Percentiles rank a stretch among this genome's conserved stretches.
Conservation (phyloP, 2,329 filamentous ascomycete genomes). For the Juglanconis juglandina region DNA sequence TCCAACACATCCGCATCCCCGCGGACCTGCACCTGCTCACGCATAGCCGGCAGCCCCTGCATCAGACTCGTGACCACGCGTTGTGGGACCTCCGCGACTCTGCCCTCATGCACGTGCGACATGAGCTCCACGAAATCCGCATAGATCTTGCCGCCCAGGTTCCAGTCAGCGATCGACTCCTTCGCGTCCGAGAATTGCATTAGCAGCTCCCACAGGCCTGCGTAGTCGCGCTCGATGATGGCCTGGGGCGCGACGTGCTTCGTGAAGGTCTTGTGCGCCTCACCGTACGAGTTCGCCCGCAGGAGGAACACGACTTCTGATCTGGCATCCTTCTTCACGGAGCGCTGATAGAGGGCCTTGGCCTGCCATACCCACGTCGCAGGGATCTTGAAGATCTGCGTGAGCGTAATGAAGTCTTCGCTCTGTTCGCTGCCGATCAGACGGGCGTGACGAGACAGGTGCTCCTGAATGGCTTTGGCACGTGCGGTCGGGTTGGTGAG, state of each 20-base stretch:
- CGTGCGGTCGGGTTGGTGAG: constrained; percentile 63
- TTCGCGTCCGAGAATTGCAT: constrained; percentile 64
- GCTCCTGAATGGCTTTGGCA: constrained; percentile 65
- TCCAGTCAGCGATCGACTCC: constrained; percentile 67
- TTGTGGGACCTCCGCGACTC: constrained; percentile 27
- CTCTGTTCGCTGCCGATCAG: constrained; percentile 59
- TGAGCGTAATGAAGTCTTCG: constrained; percentile 56
- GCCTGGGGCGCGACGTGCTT: constrained; percentile 76
- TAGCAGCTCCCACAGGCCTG: constrained; percentile 65
- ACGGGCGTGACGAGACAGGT: constrained; percentile 69
- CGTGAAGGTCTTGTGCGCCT: constrained; percentile 81
- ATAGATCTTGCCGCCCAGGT: constrained; percentile 77
- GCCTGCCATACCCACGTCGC: constrained; percentile 80
- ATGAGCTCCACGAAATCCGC: constrained; percentile 55
- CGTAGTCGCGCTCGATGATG: constrained; percentile 79
- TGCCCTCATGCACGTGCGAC: constrained; percentile 33
- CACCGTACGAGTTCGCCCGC: constrained; percentile 68
- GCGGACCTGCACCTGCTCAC: constrained; percentile 33
- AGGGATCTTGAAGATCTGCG: constrained; percentile 67
- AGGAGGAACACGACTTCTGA: constrained; percentile 78
- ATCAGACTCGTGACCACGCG: constrained; percentile 55
- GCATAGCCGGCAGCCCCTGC: constrained; percentile 53
- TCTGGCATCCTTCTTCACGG: constrained; percentile 64
- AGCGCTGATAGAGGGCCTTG: constrained; percentile 77
- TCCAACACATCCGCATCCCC: constrained; percentile 44